Percentiles rank a stretch among this genome's conserved stretches.
These are phyloP conservation scores for Cladosporium sp. DNA, from an alignment of 2,329 filamentous ascomycete species.

Conservation along the genomic window DNA sequence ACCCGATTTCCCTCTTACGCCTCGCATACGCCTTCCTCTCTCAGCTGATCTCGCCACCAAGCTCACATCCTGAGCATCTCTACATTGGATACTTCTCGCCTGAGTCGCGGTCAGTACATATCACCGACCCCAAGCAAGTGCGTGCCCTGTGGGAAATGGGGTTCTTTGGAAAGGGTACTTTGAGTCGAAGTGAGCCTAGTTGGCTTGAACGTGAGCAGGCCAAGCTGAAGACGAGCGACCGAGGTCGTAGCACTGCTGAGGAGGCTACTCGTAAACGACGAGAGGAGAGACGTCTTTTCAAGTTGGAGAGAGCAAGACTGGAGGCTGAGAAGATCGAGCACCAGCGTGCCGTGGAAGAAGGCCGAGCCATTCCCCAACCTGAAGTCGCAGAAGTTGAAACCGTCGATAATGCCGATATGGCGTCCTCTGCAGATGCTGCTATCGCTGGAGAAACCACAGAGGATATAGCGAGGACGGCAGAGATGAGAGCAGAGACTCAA, in stretches of 20 bases:
- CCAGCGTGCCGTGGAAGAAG: conserved; percentile 14
- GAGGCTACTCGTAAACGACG: conserved; percentile 72
- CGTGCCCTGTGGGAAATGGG: conserved; percentile 90
- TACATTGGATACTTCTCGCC: conserved; percentile 77
- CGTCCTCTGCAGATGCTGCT: neutral
- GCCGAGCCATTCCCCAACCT: neutral
- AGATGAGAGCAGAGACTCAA: neutral
- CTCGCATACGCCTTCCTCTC: conserved; percentile 72
- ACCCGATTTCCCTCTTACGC: conserved; percentile 82
- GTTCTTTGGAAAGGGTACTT: conserved; percentile 90
- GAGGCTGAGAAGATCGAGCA: conserved; percentile 73
- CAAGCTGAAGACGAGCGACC: conserved; percentile 46
- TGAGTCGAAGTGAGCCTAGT: conserved; percentile 91
- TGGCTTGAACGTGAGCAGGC: conserved; percentile 84
- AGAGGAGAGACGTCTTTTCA: conserved; percentile 76
- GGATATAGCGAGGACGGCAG: neutral
- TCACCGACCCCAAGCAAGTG: conserved; percentile 71
- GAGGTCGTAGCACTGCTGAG: conserved; percentile 61
- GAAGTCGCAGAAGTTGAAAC: neutral
- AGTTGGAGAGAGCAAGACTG: conserved; percentile 84
- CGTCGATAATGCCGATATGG: neutral
- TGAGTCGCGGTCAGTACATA: conserved; percentile 75
- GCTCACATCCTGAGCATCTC: conserved; percentile 58
- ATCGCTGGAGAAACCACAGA: neutral
- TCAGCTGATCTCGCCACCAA: conserved; percentile 63